Percentiles rank a stretch among this genome's conserved stretches.
These are phyloP conservation scores for Fomitopsis palustris DNA, from an alignment of 1,284 basidiomycete species.

Conservation along the genomic window DNA sequence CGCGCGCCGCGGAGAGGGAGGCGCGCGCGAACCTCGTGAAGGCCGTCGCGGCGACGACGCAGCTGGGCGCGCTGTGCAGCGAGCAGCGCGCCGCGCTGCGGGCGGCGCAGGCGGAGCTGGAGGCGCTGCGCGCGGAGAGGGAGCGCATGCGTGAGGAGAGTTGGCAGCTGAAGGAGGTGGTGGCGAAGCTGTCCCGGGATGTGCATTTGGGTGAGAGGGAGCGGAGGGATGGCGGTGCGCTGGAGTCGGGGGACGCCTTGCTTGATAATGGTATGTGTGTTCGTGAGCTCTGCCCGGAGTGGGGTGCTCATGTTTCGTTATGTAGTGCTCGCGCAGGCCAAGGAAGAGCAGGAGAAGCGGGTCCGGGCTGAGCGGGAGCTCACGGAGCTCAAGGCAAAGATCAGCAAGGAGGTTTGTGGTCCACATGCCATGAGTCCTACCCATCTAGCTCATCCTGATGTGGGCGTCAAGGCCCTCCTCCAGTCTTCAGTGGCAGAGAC, in stretches of 20 bases:
- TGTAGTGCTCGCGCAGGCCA: background rate
- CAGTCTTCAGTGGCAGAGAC: background rate
- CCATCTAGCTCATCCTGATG: background rate
- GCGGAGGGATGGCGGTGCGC: background rate
- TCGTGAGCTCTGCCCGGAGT: background rate
- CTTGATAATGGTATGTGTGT: background rate
- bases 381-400: background rate
- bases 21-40: background rate
- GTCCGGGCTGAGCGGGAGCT: background rate
- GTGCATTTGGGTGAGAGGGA: background rate
- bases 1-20: background rate
- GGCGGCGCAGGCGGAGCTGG: background rate
- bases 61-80: background rate
- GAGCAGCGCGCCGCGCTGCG: background rate
- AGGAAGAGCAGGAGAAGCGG: background rate
- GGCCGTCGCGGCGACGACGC: background rate
- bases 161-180: slow-evolving; percentile 3
- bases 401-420: background rate
- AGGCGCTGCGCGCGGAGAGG: background rate
- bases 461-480: background rate
- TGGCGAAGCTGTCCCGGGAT: slow-evolving; percentile 1
- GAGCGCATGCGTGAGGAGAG: background rate
- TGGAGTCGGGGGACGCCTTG: background rate
- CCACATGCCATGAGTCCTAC: too few relatives aligned
- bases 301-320: background rate